Evolutionary conservation across 371 early-diverging fungal species (phyloP).

Genomic region (Mucor indicus): DNA sequence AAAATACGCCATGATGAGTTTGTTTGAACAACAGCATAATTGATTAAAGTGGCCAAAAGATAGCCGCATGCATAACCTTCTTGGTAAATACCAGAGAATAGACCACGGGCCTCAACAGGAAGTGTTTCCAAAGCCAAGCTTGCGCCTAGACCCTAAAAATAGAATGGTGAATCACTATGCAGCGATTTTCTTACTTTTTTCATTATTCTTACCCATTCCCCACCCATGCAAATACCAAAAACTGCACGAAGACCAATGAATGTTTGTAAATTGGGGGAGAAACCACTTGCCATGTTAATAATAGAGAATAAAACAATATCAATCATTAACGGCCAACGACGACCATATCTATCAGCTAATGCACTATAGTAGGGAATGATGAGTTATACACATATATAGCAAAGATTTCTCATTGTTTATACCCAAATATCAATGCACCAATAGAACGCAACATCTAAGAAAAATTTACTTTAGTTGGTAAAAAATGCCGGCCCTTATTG

Average conservation of each 20-base stretch:
- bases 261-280: slow-evolving; percentile 51
- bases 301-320: slow-evolving; percentile 63
- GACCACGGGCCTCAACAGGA: slow-evolving; percentile 63
- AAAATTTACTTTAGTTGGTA: background rate
- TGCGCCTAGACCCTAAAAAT: slow-evolving; percentile 58
- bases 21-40: slow-evolving; percentile 47
- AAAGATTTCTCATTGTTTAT: background rate
- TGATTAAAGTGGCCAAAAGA: slow-evolving; percentile 59
- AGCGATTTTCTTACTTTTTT: background rate
- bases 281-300: slow-evolving; percentile 67
- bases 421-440: slow-evolving; percentile 73
- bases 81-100: slow-evolving; percentile 75
- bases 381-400: background rate
- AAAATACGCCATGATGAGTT: slow-evolving; percentile 65
- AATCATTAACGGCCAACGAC: slow-evolving; percentile 66
- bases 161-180: background rate
- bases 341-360: slow-evolving; percentile 65
- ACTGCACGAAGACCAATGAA: slow-evolving; percentile 54
- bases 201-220: slow-evolving; percentile 59
- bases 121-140: slow-evolving; percentile 69
- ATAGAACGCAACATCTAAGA: slow-evolving; percentile 62
- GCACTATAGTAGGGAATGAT: slow-evolving; percentile 20
- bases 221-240: slow-evolving; percentile 75
- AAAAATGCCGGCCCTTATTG: no score
- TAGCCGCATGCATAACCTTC: slow-evolving; percentile 69